These are phyloP conservation scores for Prinsepia uniflora DNA, from an alignment of 306 rosid species.

Conservation along the genomic window DNA sequence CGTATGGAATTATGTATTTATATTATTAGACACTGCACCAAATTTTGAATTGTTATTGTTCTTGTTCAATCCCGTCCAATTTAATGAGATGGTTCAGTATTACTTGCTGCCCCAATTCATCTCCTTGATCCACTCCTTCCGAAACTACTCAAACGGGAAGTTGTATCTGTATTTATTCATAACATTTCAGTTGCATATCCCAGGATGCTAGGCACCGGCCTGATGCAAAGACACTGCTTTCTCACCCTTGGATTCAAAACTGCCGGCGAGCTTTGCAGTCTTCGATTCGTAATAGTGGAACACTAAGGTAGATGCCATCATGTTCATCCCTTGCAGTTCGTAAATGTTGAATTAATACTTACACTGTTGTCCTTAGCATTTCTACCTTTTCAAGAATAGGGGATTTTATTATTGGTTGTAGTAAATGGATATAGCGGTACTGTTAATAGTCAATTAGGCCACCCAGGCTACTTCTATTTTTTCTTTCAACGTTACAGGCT, in stretches of 20 bases:
- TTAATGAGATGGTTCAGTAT: background rate
- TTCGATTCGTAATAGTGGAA: conserved; percentile 90
- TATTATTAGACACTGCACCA: background rate
- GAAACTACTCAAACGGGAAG: conserved; percentile 5
- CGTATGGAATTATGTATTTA: background rate
- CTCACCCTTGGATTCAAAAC: conserved; percentile 95
- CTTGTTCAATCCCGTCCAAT: background rate
- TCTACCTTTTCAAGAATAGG: too few species aligned
- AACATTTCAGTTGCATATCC: conserved; percentile 29
- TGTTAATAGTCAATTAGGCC: too few species aligned
- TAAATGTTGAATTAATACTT: conserved; percentile 17
- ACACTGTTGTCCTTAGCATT: background rate
- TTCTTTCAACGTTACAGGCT: too few species aligned
- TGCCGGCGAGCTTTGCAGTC: conserved; percentile 81
- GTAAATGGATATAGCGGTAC: too few species aligned
- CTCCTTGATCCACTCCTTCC: background rate
- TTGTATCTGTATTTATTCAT: background rate
- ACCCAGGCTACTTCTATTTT: too few species aligned
- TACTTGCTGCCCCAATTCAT: background rate
- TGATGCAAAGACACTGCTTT: conserved; percentile 90
- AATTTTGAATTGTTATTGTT: conserved; percentile 4
- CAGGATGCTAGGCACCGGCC: conserved; percentile 99
- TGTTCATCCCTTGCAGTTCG: background rate
- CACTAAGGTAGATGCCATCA: conserved; percentile 56
- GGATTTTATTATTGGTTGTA: too few species aligned